Evolutionary conservation across 2,329 filamentous ascomycete genomes (phyloP), one percentile per base, ranked within the genome.

Genomic region (Zymoseptoria crescenta): DNA sequence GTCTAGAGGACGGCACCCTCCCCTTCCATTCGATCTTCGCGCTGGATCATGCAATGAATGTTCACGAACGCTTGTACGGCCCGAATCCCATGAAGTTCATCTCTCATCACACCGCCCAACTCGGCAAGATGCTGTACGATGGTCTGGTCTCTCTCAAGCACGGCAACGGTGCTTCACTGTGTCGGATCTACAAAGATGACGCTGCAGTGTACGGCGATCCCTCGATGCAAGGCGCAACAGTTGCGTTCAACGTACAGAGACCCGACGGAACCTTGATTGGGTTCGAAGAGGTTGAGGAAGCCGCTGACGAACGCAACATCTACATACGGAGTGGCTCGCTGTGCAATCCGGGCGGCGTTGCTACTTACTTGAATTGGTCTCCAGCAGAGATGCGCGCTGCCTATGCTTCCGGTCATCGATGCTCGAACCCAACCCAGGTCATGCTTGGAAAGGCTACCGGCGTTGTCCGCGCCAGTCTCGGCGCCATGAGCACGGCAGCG

Each of bases 11-110:
- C 64, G 86, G 86, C 1, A 88, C 85, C 1, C 73, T 85, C 8
- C 82, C 85, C 1, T 86, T 86, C 64, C 85, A 86, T 68, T 84
- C 75, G 60, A 87, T 88, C 60, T 74, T 87, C 56, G 85, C 85
- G 0, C 74, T 87, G 20, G 81, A 80, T 2, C 78, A 83, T 59
- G 84, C 84, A 2, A 81, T 87, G 29, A 77, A 80, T 41, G 78
- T 80, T 0, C 83, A 87, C 68, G 68, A 72, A 35, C 74, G 76
- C 29, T 70, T 88, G 2, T 87, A 81, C 66, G 79, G 79, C 1
- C 80, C 78, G 4, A 84, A 72, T 49, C 81, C 79, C 6, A 85
- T 87, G 79, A 73, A 76, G n/a, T 75, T 77, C 57, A 78, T 87
- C 55, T 84, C 84, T 2, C 73, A 76, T 13, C 83, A 87, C 68